Evolutionary conservation across 2,329 filamentous ascomycete species (phyloP).

Genomic region (Talaromyces marneffei): DNA sequence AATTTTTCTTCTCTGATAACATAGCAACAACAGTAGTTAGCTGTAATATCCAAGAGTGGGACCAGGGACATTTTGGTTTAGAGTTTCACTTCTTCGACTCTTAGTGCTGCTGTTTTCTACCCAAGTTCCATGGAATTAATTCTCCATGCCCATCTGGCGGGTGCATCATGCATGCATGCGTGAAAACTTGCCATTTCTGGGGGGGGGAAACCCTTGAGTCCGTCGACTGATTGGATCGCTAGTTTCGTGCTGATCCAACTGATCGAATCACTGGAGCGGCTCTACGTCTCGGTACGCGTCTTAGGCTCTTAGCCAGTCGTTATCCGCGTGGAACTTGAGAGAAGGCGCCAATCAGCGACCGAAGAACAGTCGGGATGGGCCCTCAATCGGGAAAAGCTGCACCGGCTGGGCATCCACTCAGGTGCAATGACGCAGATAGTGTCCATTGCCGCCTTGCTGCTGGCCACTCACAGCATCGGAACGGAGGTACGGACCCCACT

Average conservation of each 20-base stretch:
- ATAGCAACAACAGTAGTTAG: not conserved
- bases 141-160: not conserved
- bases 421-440: not conserved
- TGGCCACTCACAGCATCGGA: not conserved
- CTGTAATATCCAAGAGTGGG: not conserved
- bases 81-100: not conserved
- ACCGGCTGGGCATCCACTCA: not conserved
- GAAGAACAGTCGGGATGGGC: not conserved
- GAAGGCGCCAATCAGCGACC: not conserved
- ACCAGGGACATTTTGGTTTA: not conserved
- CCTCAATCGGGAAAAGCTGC: not conserved
- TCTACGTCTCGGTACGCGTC: not conserved
- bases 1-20: not conserved
- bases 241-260: not conserved
- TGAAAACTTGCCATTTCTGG: not conserved
- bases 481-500: not conserved
- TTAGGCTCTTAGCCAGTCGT: not conserved
- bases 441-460: not conserved
- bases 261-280: not conserved
- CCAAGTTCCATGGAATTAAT: not conserved
- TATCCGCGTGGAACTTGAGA: not conserved
- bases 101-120: not conserved
- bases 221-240: not conserved
- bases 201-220: no score
- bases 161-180: not conserved